A percentile compares a stretch with the other conserved stretches of the same genome.
Evolutionary conservation across 2,329 filamentous ascomycete genomes (phyloP).

Genomic region (Colletotrichum viniferum): DNA sequence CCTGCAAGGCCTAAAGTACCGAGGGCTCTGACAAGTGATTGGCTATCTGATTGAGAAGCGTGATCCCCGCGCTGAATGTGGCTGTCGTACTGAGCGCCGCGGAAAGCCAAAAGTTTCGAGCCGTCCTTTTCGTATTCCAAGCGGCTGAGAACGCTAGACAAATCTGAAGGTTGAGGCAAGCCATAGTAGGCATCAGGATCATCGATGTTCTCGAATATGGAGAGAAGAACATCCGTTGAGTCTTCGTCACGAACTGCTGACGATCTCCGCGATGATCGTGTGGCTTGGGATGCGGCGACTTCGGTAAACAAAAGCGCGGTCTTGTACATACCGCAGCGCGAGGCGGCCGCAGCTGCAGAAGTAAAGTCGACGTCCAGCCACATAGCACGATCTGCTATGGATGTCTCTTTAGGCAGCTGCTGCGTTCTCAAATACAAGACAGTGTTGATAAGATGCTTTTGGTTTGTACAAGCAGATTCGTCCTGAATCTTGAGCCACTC

Average conservation of each 20-base stretch:
- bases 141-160: slow-evolving; percentile 78
- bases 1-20: slow-evolving; percentile 84
- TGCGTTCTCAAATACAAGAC: slow-evolving; percentile 91
- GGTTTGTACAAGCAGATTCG: slow-evolving; percentile 44
- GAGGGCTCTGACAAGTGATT: slow-evolving; percentile 77
- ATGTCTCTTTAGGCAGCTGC: slow-evolving; percentile 73
- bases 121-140: slow-evolving; percentile 91
- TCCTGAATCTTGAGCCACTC: slow-evolving; percentile 63
- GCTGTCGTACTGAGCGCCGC: slow-evolving; percentile 89
- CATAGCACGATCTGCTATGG: slow-evolving; percentile 75
- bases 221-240: slow-evolving; percentile 72
- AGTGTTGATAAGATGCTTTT: slow-evolving; percentile 76
- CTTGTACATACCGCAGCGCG: slow-evolving; percentile 83
- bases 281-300: slow-evolving; percentile 63
- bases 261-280: slow-evolving; percentile 68
- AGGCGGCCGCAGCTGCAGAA: slow-evolving; percentile 72
- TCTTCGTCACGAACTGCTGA: slow-evolving; percentile 59
- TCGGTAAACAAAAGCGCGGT: slow-evolving; percentile 86
- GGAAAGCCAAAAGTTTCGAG: slow-evolving; percentile 84
- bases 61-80: slow-evolving; percentile 69
- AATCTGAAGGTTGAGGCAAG: slow-evolving; percentile 75
- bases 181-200: slow-evolving; percentile 98
- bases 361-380: slow-evolving; percentile 89
- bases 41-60: slow-evolving; percentile 61
- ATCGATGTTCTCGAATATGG: slow-evolving; percentile 90